Conservation (phyloP, 768 basidiomycete species). For the Sarcodon aspratus region DNA sequence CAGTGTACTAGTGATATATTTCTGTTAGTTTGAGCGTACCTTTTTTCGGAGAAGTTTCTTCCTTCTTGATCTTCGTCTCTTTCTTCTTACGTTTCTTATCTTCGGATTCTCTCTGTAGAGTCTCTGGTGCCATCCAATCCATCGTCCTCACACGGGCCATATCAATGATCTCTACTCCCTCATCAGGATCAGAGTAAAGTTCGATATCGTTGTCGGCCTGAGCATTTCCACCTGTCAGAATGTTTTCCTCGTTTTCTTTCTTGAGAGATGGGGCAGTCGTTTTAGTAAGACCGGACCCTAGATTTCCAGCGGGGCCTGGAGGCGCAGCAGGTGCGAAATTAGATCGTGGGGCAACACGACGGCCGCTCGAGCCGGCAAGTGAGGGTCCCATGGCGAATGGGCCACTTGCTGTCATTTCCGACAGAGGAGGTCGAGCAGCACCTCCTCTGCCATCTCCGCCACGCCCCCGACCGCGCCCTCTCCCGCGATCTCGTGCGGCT, state of each 20-base stretch:
- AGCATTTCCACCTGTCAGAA: conserved; percentile 10
- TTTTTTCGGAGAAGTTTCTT: conserved; percentile 23
- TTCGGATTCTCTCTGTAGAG: conserved; percentile 38
- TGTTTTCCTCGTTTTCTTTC: conserved; percentile 18
- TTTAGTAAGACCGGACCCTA: conserved; percentile 39
- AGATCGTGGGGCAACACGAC: conserved; percentile 40
- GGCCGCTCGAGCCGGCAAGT: conserved; percentile 44
- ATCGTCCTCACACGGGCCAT: conserved; percentile 66
- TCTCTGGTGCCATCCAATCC: conserved; percentile 88
- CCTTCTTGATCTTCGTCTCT: conserved; percentile 30
- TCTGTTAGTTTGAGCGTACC: conserved; percentile 15
- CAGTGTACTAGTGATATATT: not conserved
- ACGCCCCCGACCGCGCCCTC: conserved; percentile 30
- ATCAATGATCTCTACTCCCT: conserved; percentile 80
- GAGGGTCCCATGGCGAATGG: conserved; percentile 84
- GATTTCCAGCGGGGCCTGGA: conserved; percentile 21
- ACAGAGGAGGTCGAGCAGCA: conserved; percentile 32
- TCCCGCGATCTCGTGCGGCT: conserved; percentile 30
- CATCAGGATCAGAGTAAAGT: conserved; percentile 78
- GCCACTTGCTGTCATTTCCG: conserved; percentile 77
- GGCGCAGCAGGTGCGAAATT: conserved; percentile 43
- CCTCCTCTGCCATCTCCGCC: conserved; percentile 44
- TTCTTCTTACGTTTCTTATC: conserved; percentile 24
- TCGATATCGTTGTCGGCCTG: conserved; percentile 42
- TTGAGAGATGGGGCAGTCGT: conserved; percentile 39